Base-by-base conservation (phyloP, 2,329 filamentous ascomycete species). In the Diaporthe amygdali region DNA sequence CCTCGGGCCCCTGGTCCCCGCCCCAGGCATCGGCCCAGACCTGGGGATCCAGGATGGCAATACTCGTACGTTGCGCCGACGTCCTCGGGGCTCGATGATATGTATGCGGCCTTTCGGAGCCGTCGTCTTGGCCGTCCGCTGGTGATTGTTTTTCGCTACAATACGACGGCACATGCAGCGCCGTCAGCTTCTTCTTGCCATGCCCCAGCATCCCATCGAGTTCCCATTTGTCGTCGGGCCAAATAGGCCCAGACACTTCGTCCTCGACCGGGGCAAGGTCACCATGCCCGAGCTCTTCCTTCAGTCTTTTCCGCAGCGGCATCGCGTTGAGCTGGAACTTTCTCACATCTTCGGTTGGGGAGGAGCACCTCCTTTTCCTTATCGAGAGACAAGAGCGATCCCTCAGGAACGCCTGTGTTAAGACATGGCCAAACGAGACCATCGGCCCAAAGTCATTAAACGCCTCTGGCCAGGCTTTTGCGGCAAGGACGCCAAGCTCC, bases 31-130 rank as follows among this genome's bases (percentile, higher is more conserved):
- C 68, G 30, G 37, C 64, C 71, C 71, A 73, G 7, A 73, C 15
- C 25, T 44, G 44, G 1, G 71, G 69, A n/a, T 73, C 55, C 22
- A 73, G 46, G 3, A 73, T 69, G 5, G 46, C 27, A 17, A 73
- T 66, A 5, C 37, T 27, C n/a, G 7, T 1, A 7, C 37, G 7
- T n/a, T 5, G 5, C 37, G 2, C 22, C 15, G 20, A 9, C 22
- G 22, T 2, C 3, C 34, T 46, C 41, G 2, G 2, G 9, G 2
- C 22, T 2, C 3, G 5, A 27, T 46, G 22, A 25, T 47, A 12
- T 46, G n/a, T 15, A 12, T 10, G 14, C 8, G 4, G 15, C 8
- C 27, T 46, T 17, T 52, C 46, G 17, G 37, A 20, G 6, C 7
- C 25, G 12, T 22, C 30, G 32, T 54, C 49, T 8, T 20, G 10